Conservation (phyloP, 2,329 filamentous ascomycete genomes). For the Plenodomus biglobosus region DNA sequence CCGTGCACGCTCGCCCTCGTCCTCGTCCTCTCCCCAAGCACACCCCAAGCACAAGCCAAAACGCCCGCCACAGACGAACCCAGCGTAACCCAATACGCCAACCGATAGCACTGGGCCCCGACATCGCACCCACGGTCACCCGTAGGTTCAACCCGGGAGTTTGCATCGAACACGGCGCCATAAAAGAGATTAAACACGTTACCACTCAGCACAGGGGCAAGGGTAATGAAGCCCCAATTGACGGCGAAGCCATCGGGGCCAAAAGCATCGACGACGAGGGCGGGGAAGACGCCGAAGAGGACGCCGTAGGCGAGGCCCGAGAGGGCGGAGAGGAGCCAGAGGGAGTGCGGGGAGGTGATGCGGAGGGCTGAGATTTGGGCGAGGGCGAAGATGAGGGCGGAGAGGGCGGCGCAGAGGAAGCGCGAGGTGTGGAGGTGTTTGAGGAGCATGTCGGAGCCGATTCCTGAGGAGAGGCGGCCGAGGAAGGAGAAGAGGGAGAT, state of each 20-base stretch:
- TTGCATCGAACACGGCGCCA: constrained; percentile 77
- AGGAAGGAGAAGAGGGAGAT: constrained; percentile 86
- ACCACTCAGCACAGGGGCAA: constrained; percentile 82
- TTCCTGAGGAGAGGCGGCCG: constrained; percentile 71
- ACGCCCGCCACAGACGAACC: constrained; percentile 70
- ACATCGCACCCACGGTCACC: constrained; percentile 75
- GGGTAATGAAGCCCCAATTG: constrained; percentile 95
- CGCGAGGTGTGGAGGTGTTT: constrained; percentile 78
- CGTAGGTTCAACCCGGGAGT: constrained; percentile 67
- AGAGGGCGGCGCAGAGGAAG: constrained; percentile 85
- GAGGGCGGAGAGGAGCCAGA: constrained; percentile 77
- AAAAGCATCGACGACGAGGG: constrained; percentile 83
- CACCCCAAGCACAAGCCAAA: constrained; percentile 68
- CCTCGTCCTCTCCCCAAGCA: constrained; percentile 61
- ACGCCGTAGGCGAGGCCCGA: constrained; percentile 91
- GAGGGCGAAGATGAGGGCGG: constrained; percentile 73
- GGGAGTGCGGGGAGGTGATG: constrained; percentile 73
- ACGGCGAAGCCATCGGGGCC: constrained; percentile 85
- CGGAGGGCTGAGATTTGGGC: constrained; percentile 77
- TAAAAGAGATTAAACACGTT: constrained; percentile 95
- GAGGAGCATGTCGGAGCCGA: constrained; percentile 87
- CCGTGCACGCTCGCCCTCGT: constrained; percentile 36
- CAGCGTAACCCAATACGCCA: constrained; percentile 79
- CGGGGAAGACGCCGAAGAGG: constrained; percentile 90
- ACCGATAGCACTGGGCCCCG: constrained; percentile 76